Conservation (phyloP, 129 eudicot species). For the Gnaphalium uliginosum region DNA sequence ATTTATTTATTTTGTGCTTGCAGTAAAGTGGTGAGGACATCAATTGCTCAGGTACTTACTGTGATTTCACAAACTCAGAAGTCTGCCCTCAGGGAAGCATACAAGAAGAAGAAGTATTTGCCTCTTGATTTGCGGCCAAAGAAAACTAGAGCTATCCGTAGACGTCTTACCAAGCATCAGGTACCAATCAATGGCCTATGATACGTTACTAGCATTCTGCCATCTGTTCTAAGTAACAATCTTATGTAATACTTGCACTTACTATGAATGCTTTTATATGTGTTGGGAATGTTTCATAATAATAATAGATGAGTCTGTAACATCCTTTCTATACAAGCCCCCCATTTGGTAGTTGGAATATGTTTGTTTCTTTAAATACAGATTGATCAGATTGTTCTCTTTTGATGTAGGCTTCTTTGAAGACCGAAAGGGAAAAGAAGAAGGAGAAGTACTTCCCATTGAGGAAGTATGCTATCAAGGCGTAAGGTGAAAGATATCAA, state of each 20-base stretch:
- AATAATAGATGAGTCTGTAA: too few relatives aligned
- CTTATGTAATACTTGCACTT: not conserved
- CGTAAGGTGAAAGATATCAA: slow-evolving; percentile 27
- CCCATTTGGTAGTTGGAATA: not conserved
- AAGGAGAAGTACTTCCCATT: slow-evolving; percentile 68
- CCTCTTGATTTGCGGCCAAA: slow-evolving; percentile 67
- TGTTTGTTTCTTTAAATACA: not conserved
- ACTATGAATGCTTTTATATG: not conserved
- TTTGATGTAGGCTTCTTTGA: slow-evolving; percentile 51
- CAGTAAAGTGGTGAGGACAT: slow-evolving; percentile 57
- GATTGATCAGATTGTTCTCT: not conserved
- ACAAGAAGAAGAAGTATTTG: slow-evolving; percentile 68
- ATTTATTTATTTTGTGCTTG: slow-evolving; percentile 1
- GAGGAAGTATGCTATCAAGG: slow-evolving; percentile 73
- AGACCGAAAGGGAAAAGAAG: slow-evolving; percentile 68
- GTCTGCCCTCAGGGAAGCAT: slow-evolving; percentile 60
- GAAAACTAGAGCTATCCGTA: slow-evolving; percentile 64
- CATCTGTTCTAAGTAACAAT: too few relatives aligned
- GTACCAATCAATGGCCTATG: slow-evolving; percentile 22
- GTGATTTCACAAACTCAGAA: slow-evolving; percentile 69
- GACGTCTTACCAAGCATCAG: slow-evolving; percentile 75
- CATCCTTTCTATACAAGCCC: too few relatives aligned
- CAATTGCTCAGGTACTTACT: slow-evolving; percentile 63
- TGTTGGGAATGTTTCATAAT: not conserved
- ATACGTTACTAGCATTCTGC: too few relatives aligned